Conservation (phyloP, 2,329 filamentous ascomycete genomes). For the Fusarium siculi region DNA sequence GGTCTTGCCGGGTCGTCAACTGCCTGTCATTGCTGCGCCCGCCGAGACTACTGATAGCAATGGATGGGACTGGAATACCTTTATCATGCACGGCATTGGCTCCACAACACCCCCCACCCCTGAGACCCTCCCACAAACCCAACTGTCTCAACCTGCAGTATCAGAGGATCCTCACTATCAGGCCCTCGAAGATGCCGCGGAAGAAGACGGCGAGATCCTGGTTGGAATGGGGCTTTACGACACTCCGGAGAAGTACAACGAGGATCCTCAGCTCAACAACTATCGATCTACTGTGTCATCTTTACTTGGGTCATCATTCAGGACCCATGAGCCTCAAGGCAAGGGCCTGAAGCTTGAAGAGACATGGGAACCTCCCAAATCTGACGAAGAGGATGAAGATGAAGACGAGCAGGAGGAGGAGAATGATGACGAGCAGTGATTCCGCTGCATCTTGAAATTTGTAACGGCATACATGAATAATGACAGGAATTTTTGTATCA, state of each 20-base stretch:
- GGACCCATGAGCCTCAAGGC: slow-evolving; percentile 62
- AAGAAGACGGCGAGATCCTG: slow-evolving; percentile 76
- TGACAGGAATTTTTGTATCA: slow-evolving; percentile 33
- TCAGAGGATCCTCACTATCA: slow-evolving; percentile 64
- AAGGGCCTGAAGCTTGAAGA: slow-evolving; percentile 86
- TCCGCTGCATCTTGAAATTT: slow-evolving; percentile 42
- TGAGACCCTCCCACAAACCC: slow-evolving; percentile 65
- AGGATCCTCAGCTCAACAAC: slow-evolving; percentile 63
- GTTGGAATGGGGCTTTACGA: slow-evolving; percentile 88
- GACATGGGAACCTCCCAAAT: slow-evolving; percentile 77
- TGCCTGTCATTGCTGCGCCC: slow-evolving; percentile 47
- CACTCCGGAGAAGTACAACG: slow-evolving; percentile 67
- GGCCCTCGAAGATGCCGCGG: slow-evolving; percentile 58
- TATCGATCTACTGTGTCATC: slow-evolving; percentile 65
- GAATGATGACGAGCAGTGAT: slow-evolving; percentile 42
- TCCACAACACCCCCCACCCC: slow-evolving; percentile 68
- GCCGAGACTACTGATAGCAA: slow-evolving; percentile 20
- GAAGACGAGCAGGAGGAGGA: slow-evolving; percentile 59
- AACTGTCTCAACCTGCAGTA: slow-evolving; percentile 59
- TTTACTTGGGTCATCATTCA: slow-evolving; percentile 63
- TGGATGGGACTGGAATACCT: slow-evolving; percentile 57
- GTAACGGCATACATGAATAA: slow-evolving; percentile 29
- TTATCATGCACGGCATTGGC: slow-evolving; percentile 57
- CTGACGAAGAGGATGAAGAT: slow-evolving; percentile 67
- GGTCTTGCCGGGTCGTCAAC: slow-evolving; percentile 30